Evolutionary conservation across 495 filamentous ascomycete species (phyloP).

Genomic region (Penicillium lividum): DNA sequence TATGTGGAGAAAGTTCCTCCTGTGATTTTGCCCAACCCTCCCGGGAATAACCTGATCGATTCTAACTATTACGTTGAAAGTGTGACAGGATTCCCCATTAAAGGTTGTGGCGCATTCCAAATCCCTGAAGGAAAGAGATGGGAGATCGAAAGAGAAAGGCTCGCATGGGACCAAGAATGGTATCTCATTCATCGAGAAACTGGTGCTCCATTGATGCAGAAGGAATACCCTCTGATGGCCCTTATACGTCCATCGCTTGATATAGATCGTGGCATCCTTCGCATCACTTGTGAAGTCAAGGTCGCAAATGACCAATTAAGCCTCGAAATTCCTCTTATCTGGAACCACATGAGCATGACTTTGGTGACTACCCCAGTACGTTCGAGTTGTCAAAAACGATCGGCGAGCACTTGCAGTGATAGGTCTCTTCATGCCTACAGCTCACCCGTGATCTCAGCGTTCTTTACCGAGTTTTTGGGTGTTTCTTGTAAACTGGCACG

Average conservation of each 20-base stretch:
- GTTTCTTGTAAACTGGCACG: slow-evolving; percentile 79
- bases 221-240: slow-evolving; percentile 80
- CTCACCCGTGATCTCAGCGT: slow-evolving; percentile 60
- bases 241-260: slow-evolving; percentile 72
- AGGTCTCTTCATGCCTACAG: slow-evolving; percentile 67
- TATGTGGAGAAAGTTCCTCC: slow-evolving; percentile 57
- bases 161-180: slow-evolving; percentile 95
- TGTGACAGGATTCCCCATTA: slow-evolving; percentile 78
- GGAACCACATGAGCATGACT: slow-evolving; percentile 55
- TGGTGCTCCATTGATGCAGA: slow-evolving; percentile 75
- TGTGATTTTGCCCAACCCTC: slow-evolving; percentile 22
- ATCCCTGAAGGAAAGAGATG: slow-evolving; percentile 65
- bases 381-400: slow-evolving; percentile 29
- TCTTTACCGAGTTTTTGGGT: slow-evolving; percentile 71
- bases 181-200: slow-evolving; percentile 84
- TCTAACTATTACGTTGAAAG: slow-evolving; percentile 54
- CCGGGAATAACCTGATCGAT: slow-evolving; percentile 15
- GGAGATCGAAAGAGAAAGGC: slow-evolving; percentile 74
- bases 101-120: slow-evolving; percentile 77
- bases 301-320: slow-evolving; percentile 22
- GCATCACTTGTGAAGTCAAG: slow-evolving; percentile 39
- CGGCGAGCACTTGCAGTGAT: slow-evolving; percentile 77
- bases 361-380: slow-evolving; percentile 47
- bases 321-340: slow-evolving; percentile 59
- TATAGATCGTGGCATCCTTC: slow-evolving; percentile 58